A percentile compares a stretch with the other conserved stretches of the same genome.
Conservation (phyloP, 345 rosid genomes). For the Pistacia atlantica region DNA sequence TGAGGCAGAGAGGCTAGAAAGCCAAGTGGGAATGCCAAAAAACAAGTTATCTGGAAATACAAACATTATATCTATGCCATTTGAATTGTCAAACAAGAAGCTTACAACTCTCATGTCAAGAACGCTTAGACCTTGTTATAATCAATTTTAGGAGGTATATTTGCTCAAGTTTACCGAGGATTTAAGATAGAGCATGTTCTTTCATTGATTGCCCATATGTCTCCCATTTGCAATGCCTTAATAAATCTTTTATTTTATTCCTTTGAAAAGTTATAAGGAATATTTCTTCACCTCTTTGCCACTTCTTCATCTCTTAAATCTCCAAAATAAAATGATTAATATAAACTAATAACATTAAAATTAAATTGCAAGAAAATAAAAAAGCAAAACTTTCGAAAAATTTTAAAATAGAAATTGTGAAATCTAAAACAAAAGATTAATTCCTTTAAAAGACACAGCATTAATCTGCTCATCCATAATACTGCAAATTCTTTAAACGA, state of each 20-base stretch:
- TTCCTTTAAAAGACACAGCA: background rate
- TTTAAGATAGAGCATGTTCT: background rate
- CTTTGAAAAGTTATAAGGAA: background rate
- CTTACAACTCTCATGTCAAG: constrained; percentile 53
- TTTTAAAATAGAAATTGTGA: background rate
- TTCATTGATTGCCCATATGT: background rate
- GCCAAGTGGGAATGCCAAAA: constrained; percentile 50
- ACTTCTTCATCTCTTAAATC: no score
- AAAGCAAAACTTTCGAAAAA: background rate
- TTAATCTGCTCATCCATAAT: background rate
- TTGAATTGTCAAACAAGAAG: constrained; percentile 55
- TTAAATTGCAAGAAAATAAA: no score
- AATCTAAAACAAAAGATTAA: background rate
- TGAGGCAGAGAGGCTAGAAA: constrained; percentile 50
- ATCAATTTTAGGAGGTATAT: constrained; percentile 9
- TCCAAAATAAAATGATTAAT: no score
- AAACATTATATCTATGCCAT: background rate
- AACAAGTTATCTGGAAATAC: constrained; percentile 47
- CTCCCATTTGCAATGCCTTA: background rate
- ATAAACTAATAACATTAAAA: no score
- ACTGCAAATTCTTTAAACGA: no score
- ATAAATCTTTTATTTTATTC: background rate
- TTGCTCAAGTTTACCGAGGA: background rate
- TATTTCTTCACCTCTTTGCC: background rate
- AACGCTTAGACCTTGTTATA: constrained; percentile 42